Percentiles rank a stretch among this genome's conserved stretches.
Evolutionary conservation across 108 stramenopile genomes (phyloP).

Genomic region (Nitzschia sp.): DNA sequence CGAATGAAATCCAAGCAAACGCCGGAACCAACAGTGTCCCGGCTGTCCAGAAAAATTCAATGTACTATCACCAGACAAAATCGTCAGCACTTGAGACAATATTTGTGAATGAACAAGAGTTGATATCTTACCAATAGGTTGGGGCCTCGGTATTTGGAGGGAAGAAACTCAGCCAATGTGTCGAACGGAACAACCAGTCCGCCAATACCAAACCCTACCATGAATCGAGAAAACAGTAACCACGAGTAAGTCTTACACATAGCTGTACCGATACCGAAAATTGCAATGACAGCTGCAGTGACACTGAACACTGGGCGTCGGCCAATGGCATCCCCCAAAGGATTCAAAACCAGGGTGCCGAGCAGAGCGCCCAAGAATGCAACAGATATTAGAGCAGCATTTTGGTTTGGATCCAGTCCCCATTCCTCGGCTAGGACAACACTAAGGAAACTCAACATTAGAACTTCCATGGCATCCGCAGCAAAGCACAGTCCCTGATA

Average conservation of each 20-base stretch:
- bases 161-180: conserved; percentile 47
- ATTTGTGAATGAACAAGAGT: neutral
- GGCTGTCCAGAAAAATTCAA: conserved; percentile 74
- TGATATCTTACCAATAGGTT: conserved; percentile 27
- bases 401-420: conserved; percentile 46
- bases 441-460: conserved; percentile 62
- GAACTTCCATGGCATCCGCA: conserved; percentile 71
- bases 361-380: conserved; percentile 67
- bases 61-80: conserved; percentile 1
- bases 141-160: conserved; percentile 41
- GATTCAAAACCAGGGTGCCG: conserved; percentile 61
- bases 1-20: conserved; percentile 54
- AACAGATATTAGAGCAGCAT: conserved; percentile 46
- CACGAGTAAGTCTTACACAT: conserved; percentile 44
- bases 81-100: neutral
- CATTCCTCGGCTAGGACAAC: conserved; percentile 53
- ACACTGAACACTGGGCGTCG: conserved; percentile 55
- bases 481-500: conserved; percentile 65
- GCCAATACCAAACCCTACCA: conserved; percentile 77
- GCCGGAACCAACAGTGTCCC: conserved; percentile 59
- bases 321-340: conserved; percentile 64
- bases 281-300: conserved; percentile 42
- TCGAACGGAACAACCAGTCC: conserved; percentile 58
- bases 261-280: conserved; percentile 59
- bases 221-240: conserved; percentile 45